Evolutionary conservation across 495 filamentous ascomycete species (phyloP), one percentile per base, ranked within the genome.

Genomic region (Mycothermus thermophilus): DNA sequence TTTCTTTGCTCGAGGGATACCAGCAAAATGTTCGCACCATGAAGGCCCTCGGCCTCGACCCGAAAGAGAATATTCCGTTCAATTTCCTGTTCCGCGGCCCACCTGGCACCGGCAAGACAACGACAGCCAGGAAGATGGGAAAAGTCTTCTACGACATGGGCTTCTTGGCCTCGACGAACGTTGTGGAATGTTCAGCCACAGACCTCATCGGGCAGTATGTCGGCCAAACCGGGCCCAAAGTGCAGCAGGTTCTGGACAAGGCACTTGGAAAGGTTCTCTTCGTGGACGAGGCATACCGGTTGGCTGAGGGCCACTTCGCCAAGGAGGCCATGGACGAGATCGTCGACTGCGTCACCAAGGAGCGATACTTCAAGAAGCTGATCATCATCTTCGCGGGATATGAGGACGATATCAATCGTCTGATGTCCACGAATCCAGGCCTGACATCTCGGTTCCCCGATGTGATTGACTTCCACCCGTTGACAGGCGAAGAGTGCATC

Each of bases 371-470:
- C 5, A 60, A 68, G 30, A 84, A 78, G 38, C 49, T 90, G 1
- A 63, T 90, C 27, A 64, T 80, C 11, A 82, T 90, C 27, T 62
- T 87, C 0, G 82, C 83, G 0, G 82, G 82, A 2, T 85, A 87
- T 38, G 69, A 74, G 20, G 37, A 58, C 1, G 76, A 84, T 21
- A 85, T 87, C 43, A 75, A 86, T 46, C 58, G 65, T 0, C 64
- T 90, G 1, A 72, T 87, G 69, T 45, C 53, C 5, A 64, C 66
- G 27, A 80, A 79, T 39, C 58, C 67, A 0, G 74, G 75, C 1
- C 53, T 81, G 10, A 63, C 72, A 0, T 66, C 64, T 32, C 59
- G 77, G 7, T 81, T 83, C 48, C 67, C 75, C 1, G 69, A 67
- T 27, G 55, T 62, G 9, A 50, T 80, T n/a, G 43, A 57, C 31